Percentiles rank a stretch among this genome's conserved stretches.
phyloP scores from a whole-genome alignment of 495 filamentous ascomycete species.

The Neurospora sublineolata region DNA sequence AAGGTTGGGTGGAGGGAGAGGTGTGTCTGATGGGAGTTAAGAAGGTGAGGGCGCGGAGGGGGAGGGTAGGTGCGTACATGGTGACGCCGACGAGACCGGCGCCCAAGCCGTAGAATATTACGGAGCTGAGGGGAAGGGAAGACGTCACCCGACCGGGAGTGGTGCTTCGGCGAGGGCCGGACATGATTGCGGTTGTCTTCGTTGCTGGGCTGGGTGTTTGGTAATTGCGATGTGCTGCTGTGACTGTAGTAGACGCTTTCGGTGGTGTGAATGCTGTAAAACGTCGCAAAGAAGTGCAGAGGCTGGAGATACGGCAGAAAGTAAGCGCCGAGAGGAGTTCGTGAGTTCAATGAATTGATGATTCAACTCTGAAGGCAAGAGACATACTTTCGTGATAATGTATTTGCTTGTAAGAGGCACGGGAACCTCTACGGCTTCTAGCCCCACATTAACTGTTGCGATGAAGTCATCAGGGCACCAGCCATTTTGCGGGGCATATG shows the following conservation, averaged over 20 bases:
- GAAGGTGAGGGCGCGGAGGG: not conserved
- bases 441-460: not conserved
- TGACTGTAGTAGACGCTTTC: not conserved
- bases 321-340: not conserved
- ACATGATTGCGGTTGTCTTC: not conserved
- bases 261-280: not conserved
- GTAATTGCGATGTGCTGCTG: not conserved
- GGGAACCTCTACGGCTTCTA: not conserved
- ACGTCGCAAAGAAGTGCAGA: not conserved
- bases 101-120: conserved; percentile 1
- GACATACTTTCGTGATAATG: not conserved
- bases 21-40: not conserved
- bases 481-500: not conserved
- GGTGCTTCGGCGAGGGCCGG: not conserved
- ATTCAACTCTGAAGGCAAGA: not conserved
- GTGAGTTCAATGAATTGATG: not conserved
- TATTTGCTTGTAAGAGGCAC: not conserved
- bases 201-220: not conserved
- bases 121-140: not conserved
- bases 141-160: not conserved
- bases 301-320: not conserved
- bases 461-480: not conserved
- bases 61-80: not conserved
- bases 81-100: conserved; percentile 9
- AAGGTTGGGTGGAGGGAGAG: not conserved